Evolutionary conservation across 805 yeast genomes (phyloP).

Genomic region (Metschnikowia cubensis): DNA sequence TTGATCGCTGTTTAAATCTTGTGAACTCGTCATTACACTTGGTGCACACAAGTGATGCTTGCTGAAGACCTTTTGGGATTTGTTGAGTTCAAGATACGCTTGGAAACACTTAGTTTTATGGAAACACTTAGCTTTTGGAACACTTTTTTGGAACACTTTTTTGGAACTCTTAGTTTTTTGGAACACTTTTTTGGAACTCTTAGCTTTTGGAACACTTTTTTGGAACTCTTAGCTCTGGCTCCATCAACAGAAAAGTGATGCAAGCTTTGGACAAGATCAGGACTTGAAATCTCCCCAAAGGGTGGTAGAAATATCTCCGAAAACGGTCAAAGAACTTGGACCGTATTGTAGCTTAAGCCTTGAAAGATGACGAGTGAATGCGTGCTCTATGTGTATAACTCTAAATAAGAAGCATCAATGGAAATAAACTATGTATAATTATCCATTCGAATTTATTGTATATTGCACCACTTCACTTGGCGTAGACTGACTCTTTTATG

Average conservation of each 20-base stretch:
- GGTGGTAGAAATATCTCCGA: slow-evolving; percentile 99
- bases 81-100: no score
- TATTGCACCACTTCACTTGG: background rate
- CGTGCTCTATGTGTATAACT: slow-evolving; percentile 16
- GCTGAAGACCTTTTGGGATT: no score
- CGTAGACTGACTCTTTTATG: background rate
- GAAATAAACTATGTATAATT: background rate
- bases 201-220: no score
- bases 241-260: slow-evolving; percentile 96
- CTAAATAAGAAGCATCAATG: slow-evolving; percentile 17
- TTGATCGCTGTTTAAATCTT: no score
- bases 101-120: no score
- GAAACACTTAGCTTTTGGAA: no score
- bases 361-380: slow-evolving; percentile 67
- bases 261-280: slow-evolving; percentile 98
- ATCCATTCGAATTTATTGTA: background rate
- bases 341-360: slow-evolving; percentile 99
- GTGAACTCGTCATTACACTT: no score
- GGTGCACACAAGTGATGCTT: no score
- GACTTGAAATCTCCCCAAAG: slow-evolving; percentile 91
- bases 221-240: no score
- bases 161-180: no score
- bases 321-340: slow-evolving; percentile 99
- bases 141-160: no score
- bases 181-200: no score